Evolutionary conservation across 306 rosid species (phyloP).

Genomic region (Albizia julibrissin): DNA sequence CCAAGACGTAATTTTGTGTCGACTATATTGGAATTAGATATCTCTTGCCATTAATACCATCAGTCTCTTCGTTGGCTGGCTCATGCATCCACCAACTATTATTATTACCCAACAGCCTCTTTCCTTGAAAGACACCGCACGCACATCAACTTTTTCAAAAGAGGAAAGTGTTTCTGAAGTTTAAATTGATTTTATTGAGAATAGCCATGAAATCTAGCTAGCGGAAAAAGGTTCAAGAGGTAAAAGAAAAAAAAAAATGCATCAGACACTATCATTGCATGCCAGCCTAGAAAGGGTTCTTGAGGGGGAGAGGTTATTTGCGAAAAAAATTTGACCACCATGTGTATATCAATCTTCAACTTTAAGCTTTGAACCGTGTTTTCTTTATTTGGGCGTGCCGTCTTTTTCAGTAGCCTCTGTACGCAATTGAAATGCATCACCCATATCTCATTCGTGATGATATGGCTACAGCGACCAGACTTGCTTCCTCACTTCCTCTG

Average conservation of each 20-base stretch:
- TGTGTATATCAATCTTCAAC: slow-evolving; percentile 24
- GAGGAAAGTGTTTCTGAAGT: slow-evolving; percentile 3
- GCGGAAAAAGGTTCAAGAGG: slow-evolving; percentile 15
- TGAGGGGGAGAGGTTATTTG: neutral
- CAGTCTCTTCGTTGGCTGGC: slow-evolving; percentile 22
- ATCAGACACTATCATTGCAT: slow-evolving; percentile 41
- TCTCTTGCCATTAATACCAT: neutral
- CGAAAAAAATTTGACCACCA: neutral
- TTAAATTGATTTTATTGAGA: slow-evolving; percentile 6
- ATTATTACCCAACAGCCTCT: slow-evolving; percentile 17
- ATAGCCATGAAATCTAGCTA: neutral
- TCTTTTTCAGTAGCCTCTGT: slow-evolving; percentile 24
- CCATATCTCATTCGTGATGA: neutral
- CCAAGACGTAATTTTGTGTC: no score
- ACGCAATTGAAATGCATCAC: slow-evolving; percentile 7
- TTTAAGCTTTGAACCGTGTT: slow-evolving; percentile 33
- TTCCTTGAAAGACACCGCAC: slow-evolving; percentile 38
- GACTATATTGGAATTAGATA: neutral
- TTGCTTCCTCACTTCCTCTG: neutral
- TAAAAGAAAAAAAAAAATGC: neutral
- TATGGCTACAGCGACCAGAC: neutral
- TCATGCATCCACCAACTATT: slow-evolving; percentile 37
- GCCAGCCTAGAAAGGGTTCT: slow-evolving; percentile 37
- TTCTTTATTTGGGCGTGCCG: slow-evolving; percentile 43
- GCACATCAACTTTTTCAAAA: slow-evolving; percentile 6